Evolutionary conservation across 2,329 filamentous ascomycete genomes (phyloP).

Genomic region (Dactylellina sp.): DNA sequence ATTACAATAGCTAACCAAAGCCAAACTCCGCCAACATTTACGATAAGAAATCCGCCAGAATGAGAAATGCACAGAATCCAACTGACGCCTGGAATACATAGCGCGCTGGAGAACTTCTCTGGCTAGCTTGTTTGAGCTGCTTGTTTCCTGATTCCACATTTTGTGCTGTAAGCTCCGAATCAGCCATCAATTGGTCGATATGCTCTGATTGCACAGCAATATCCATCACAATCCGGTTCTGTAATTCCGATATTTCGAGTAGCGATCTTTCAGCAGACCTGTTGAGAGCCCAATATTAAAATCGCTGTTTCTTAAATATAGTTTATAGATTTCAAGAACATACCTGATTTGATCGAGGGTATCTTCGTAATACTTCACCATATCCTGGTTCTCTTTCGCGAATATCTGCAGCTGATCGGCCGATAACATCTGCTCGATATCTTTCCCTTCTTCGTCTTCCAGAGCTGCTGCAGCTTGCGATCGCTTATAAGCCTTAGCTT

Average conservation of each 20-base stretch:
- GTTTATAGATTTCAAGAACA: not conserved
- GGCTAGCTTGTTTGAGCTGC: slow-evolving; percentile 84
- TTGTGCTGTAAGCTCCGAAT: slow-evolving; percentile 82
- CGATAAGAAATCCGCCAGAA: slow-evolving; percentile 81
- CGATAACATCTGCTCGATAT: slow-evolving; percentile 71
- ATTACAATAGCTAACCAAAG: not conserved
- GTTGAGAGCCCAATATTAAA: slow-evolving; percentile 12
- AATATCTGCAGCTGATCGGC: slow-evolving; percentile 92
- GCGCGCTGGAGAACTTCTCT: slow-evolving; percentile 77
- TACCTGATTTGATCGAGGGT: slow-evolving; percentile 95
- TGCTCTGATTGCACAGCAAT: slow-evolving; percentile 86
- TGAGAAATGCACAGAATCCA: slow-evolving; percentile 77
- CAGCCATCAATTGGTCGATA: slow-evolving; percentile 86
- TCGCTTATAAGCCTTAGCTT: slow-evolving; percentile 51
- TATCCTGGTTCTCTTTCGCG: slow-evolving; percentile 89
- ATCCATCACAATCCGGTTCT: slow-evolving; percentile 87
- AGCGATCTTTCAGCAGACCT: slow-evolving; percentile 91
- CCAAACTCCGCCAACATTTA: slow-evolving; percentile 59
- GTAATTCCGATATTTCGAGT: slow-evolving; percentile 90
- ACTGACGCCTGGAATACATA: slow-evolving; percentile 84
- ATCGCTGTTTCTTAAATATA: no score
- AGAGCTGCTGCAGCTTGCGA: slow-evolving; percentile 59
- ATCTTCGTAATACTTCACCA: slow-evolving; percentile 93
- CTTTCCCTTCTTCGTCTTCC: slow-evolving; percentile 60
- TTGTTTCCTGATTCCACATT: slow-evolving; percentile 91